Percentiles rank a stretch among this genome's conserved stretches.
phyloP scores from a whole-genome alignment of 805 yeast species.

The Lachancea sp. region DNA sequence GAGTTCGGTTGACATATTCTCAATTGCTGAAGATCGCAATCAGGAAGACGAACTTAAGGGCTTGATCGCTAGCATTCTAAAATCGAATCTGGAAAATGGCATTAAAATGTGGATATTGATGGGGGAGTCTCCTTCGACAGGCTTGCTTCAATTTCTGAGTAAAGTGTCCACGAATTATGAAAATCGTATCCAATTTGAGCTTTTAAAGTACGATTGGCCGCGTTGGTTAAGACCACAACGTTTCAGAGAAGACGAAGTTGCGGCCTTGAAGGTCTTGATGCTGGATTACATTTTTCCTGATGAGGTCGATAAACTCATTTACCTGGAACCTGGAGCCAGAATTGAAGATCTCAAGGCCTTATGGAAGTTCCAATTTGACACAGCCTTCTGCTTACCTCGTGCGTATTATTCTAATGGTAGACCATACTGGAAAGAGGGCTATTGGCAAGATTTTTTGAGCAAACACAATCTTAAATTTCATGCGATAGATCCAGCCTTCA shows the following conservation, averaged over 20 bases:
- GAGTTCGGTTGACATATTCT: slow-evolving; percentile 17
- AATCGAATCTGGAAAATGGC: neutral
- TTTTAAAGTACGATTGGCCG: slow-evolving; percentile 91
- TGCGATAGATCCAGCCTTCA: slow-evolving; percentile 80
- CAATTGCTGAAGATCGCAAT: slow-evolving; percentile 13
- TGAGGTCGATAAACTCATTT: slow-evolving; percentile 64
- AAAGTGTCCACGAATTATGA: slow-evolving; percentile 8
- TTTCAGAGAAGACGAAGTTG: slow-evolving; percentile 69
- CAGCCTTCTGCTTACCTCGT: slow-evolving; percentile 74
- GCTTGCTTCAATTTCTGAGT: slow-evolving; percentile 40
- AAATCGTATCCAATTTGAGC: slow-evolving; percentile 41
- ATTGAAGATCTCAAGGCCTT: slow-evolving; percentile 37
- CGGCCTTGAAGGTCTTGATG: slow-evolving; percentile 86
- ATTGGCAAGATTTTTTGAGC: slow-evolving; percentile 65
- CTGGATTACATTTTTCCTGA: slow-evolving; percentile 84
- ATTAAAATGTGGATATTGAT: slow-evolving; percentile 4
- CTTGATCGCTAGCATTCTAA: slow-evolving; percentile 11
- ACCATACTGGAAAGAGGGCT: slow-evolving; percentile 90
- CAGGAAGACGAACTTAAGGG: slow-evolving; percentile 15
- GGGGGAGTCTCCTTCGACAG: neutral
- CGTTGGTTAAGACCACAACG: slow-evolving; percentile 75
- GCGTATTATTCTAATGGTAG: slow-evolving; percentile 72
- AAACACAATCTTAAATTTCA: slow-evolving; percentile 50
- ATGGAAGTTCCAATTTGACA: slow-evolving; percentile 59
- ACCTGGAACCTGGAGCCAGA: slow-evolving; percentile 51